A percentile compares a stretch with the other conserved stretches of the same genome.
These are phyloP conservation scores for Spongospora subterranea DNA, from an alignment of 208 protist genomes.

Conservation along the genomic window DNA sequence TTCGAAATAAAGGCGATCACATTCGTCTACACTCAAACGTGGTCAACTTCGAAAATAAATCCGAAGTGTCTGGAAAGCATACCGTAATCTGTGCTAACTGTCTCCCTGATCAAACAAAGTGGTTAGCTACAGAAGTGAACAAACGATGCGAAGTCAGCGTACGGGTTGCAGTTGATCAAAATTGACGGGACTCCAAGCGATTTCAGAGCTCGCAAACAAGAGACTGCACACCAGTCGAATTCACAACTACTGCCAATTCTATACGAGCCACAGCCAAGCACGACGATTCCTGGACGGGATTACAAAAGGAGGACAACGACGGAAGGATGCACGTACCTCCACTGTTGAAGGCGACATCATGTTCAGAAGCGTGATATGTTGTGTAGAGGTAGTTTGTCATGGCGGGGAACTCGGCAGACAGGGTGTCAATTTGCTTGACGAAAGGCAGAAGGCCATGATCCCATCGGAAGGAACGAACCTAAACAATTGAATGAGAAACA, in stretches of 20 bases:
- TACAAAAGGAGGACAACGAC: not conserved
- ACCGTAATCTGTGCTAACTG: conserved; percentile 97
- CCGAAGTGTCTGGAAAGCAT: too few species aligned
- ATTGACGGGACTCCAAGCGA: conserved; percentile 90
- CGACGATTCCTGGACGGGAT: conserved; percentile 68
- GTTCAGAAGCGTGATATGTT: conserved; percentile 81
- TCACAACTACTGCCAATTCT: conserved; percentile 93
- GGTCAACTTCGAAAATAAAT: not conserved
- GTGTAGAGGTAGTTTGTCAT: conserved; percentile 79
- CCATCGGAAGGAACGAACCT: conserved; percentile 67
- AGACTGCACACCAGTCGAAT: conserved; percentile 96
- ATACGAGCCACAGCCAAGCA: conserved; percentile 96
- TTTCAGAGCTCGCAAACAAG: conserved; percentile 88
- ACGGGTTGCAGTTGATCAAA: conserved; percentile 98
- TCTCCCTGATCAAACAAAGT: conserved; percentile 74
- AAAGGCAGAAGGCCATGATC: conserved; percentile 61
- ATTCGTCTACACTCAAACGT: conserved; percentile 61
- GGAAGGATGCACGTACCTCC: not conserved
- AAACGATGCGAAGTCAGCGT: not conserved
- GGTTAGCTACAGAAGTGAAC: not conserved
- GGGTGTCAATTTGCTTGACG: conserved; percentile 76
- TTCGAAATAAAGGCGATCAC: conserved; percentile 97
- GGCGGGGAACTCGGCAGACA: conserved; percentile 94
- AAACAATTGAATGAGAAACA: too few species aligned
- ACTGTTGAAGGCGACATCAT: conserved; percentile 57